Conservation (phyloP, 345 rosid genomes). For the Salix koriyanagi region DNA sequence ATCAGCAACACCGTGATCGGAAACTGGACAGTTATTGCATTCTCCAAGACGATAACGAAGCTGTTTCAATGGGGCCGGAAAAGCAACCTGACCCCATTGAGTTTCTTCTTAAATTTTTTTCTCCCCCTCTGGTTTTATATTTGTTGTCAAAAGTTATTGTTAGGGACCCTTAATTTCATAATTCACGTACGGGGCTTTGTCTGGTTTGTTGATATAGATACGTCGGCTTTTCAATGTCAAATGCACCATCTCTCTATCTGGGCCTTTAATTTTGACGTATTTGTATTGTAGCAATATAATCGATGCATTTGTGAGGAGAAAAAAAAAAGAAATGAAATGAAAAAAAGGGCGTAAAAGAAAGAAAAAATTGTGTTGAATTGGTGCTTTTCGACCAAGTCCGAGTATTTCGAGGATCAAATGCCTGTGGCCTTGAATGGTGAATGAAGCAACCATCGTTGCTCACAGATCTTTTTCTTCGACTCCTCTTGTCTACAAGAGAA, state of each 20-base stretch:
- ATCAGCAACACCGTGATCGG: neutral
- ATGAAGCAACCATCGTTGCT: conserved; percentile 20
- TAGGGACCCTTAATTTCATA: conserved; percentile 4
- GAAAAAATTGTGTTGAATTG: neutral
- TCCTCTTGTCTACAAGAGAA: conserved; percentile 17
- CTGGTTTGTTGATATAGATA: neutral
- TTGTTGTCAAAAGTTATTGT: neutral
- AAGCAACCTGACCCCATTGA: conserved; percentile 13
- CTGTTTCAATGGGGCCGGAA: conserved; percentile 10
- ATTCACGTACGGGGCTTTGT: neutral
- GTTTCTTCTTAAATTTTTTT: neutral
- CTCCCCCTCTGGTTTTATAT: neutral
- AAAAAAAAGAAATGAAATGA: neutral
- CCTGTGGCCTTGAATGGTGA: conserved; percentile 28
- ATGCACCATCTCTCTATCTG: neutral
- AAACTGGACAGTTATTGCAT: neutral
- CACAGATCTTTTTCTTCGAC: conserved; percentile 22
- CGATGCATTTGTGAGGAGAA: neutral
- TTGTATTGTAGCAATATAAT: conserved; percentile 1
- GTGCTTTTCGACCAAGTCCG: neutral
- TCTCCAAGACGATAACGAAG: conserved; percentile 1
- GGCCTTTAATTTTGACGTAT: neutral
- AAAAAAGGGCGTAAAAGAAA: neutral
- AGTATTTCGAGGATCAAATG: conserved; percentile 28
- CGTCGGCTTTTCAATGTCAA: conserved; percentile 8